Conservation (phyloP, 371 early-diverging fungal genomes). For the Chytridium lagenaria region DNA sequence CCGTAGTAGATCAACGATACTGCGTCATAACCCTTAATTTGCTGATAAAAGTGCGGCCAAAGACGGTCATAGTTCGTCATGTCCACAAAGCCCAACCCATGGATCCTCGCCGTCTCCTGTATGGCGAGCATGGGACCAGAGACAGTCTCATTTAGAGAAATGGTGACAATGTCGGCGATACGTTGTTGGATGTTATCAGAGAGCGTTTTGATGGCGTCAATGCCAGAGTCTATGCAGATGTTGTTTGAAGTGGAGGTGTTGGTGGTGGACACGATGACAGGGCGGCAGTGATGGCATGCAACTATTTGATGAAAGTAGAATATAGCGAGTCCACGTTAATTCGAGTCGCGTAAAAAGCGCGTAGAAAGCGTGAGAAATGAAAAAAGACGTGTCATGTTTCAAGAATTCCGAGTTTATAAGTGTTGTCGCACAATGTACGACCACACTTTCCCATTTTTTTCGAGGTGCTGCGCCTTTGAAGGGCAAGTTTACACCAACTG, state of each 20-base stretch:
- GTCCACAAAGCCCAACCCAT: neutral
- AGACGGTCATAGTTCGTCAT: neutral
- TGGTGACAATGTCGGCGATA: neutral
- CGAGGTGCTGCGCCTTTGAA: too few relatives aligned
- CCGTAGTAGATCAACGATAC: conserved; percentile 12
- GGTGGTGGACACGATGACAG: conserved; percentile 4
- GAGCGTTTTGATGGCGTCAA: neutral
- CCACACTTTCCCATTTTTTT: too few relatives aligned
- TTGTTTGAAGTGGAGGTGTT: conserved; percentile 14
- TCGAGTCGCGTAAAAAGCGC: too few relatives aligned
- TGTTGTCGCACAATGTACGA: too few relatives aligned
- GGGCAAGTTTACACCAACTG: too few relatives aligned
- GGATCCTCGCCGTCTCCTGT: neutral
- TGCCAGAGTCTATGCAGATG: conserved; percentile 7
- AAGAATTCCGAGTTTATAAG: too few relatives aligned
- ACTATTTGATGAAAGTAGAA: too few relatives aligned
- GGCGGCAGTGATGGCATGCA: neutral
- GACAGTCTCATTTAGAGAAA: neutral
- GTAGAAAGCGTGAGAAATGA: too few relatives aligned
- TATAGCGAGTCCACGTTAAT: too few relatives aligned
- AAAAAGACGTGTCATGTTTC: too few relatives aligned
- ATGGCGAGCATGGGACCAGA: neutral
- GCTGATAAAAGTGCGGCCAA: conserved; percentile 5
- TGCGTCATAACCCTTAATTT: neutral
- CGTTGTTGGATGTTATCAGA: neutral